Conservation (phyloP, 2,329 filamentous ascomycete species). For the Grosmannia clavigera region DNA sequence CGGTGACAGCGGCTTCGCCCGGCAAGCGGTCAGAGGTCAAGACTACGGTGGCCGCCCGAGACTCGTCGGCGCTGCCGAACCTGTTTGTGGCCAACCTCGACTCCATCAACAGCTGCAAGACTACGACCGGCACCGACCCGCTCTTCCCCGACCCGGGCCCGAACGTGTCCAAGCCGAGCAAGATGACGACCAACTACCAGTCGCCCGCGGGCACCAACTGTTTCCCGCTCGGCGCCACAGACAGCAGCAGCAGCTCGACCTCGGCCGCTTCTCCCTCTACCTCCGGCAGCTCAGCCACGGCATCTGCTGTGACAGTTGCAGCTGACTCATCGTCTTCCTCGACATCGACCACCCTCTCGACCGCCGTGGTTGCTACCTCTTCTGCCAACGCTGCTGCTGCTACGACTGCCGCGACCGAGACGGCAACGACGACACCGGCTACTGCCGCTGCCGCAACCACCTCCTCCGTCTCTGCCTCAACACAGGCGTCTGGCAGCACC, state of each 20-base stretch:
- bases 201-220: conserved; percentile 9
- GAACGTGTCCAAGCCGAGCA: conserved; percentile 14
- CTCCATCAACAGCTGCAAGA: conserved; percentile 19
- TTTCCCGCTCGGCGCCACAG: conserved; percentile 8
- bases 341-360: neutral
- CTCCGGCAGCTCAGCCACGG: neutral
- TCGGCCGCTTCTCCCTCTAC: neutral
- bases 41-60: conserved; percentile 12
- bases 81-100: conserved; percentile 45
- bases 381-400: conserved; percentile 1
- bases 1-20: conserved; percentile 24
- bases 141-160: conserved; percentile 16
- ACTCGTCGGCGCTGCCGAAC: conserved; percentile 28
- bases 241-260: conserved; percentile 1
- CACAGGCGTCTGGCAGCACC: conserved; percentile 7
- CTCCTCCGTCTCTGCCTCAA: conserved; percentile 5
- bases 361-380: conserved; percentile 4
- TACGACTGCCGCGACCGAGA: conserved; percentile 3
- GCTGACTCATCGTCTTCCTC: neutral
- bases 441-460: conserved; percentile 6
- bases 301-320: neutral
- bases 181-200: conserved; percentile 11
- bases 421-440: conserved; percentile 2
- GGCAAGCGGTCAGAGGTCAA: conserved; percentile 7
- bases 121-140: conserved; percentile 13